Conservation (phyloP, 768 basidiomycete species). For the Lactifluus subvellereus region DNA sequence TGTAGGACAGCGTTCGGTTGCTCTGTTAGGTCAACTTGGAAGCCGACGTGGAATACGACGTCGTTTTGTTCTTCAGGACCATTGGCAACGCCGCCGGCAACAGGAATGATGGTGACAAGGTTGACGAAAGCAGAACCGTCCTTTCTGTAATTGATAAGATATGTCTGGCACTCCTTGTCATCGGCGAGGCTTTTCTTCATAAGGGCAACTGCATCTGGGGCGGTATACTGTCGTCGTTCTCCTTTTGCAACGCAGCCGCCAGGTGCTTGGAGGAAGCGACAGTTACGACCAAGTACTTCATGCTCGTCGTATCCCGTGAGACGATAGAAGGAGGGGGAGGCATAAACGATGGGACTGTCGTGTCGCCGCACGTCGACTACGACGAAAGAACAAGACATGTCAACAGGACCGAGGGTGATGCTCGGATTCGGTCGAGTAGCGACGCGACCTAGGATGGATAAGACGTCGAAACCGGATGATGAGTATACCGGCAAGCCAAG, state of each 20-base stretch:
- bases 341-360: slow-evolving; percentile 88
- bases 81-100: slow-evolving; percentile 52
- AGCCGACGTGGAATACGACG: slow-evolving; percentile 84
- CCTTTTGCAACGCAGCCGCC: slow-evolving; percentile 49
- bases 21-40: slow-evolving; percentile 88
- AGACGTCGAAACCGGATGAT: slow-evolving; percentile 83
- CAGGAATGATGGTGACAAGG: slow-evolving; percentile 85
- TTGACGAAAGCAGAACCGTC: slow-evolving; percentile 85
- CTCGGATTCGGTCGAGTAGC: slow-evolving; percentile 66
- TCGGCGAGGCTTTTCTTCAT: slow-evolving; percentile 60
- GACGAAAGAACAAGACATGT: slow-evolving; percentile 87
- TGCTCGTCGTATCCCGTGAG: slow-evolving; percentile 69
- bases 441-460: slow-evolving; percentile 76
- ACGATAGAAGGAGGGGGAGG: slow-evolving; percentile 73
- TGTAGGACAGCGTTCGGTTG: slow-evolving; percentile 81
- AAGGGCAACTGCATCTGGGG: slow-evolving; percentile 58
- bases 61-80: slow-evolving; percentile 55
- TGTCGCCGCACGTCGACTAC: slow-evolving; percentile 78
- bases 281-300: slow-evolving; percentile 86
- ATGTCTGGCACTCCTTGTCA: slow-evolving; percentile 85
- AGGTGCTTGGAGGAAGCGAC: slow-evolving; percentile 85
- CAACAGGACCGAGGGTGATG: slow-evolving; percentile 83
- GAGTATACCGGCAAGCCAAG: slow-evolving; percentile 68
- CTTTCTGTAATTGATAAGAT: slow-evolving; percentile 83
- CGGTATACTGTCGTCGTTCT: slow-evolving; percentile 51